These are phyloP conservation scores for Porogramme epimiltina DNA, from an alignment of 1,284 basidiomycete species.

Conservation along the genomic window DNA sequence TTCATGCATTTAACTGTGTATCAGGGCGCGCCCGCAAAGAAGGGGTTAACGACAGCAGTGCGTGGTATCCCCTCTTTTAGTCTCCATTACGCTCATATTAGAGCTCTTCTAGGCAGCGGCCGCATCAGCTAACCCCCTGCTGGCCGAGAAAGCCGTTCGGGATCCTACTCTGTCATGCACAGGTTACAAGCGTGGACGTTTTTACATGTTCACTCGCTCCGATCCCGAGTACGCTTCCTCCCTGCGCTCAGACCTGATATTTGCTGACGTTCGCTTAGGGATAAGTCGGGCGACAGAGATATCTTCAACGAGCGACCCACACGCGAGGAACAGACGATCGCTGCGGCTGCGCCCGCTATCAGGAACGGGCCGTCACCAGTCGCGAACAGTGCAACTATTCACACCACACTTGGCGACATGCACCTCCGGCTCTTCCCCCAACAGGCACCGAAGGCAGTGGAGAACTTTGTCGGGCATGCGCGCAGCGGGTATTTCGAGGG, in stretches of 20 bases:
- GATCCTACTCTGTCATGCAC: constrained; percentile 96
- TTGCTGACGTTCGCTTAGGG: constrained; percentile 46
- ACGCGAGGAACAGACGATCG: constrained; percentile 93
- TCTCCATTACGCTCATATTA: neutral
- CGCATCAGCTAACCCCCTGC: constrained; percentile 92
- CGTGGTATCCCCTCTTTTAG: constrained; percentile 30
- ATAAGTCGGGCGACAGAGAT: constrained; percentile 88
- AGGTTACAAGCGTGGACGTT: constrained; percentile 91
- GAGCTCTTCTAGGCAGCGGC: constrained; percentile 73
- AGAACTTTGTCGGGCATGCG: constrained; percentile 97
- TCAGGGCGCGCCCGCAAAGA: constrained; percentile 92
- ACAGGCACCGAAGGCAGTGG: constrained; percentile 91
- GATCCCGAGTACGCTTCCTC: constrained; percentile 77
- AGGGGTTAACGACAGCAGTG: constrained; percentile 80
- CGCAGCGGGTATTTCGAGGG: constrained; percentile 92
- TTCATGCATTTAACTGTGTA: constrained; percentile 91
- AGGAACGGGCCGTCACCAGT: constrained; percentile 63
- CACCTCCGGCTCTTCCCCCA: constrained; percentile 89
- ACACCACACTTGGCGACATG: constrained; percentile 96
- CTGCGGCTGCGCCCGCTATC: constrained; percentile 60
- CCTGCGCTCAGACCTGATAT: constrained; percentile 4
- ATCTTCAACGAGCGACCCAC: constrained; percentile 99
- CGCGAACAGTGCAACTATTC: constrained; percentile 84
- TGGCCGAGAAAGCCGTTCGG: constrained; percentile 79
- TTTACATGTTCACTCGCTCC: constrained; percentile 95